These are phyloP conservation scores for Phytophthora palmivora DNA, from an alignment of 352 stramenopile species.

Conservation along the genomic window DNA sequence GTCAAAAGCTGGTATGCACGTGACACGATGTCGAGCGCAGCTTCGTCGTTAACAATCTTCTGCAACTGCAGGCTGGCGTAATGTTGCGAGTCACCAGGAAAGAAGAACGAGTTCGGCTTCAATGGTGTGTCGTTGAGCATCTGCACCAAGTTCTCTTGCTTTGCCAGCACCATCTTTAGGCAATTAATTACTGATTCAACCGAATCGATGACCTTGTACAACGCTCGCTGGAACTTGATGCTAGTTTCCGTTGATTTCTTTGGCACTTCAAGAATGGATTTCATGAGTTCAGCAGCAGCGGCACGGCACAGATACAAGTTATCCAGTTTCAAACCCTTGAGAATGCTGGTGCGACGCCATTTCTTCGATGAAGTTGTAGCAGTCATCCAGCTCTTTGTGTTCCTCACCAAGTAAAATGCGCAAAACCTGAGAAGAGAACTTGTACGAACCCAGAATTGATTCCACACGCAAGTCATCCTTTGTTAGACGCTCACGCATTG, in stretches of 20 bases:
- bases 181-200: constrained; percentile 83
- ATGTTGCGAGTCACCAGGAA: constrained; percentile 79
- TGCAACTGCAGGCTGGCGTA: constrained; percentile 82
- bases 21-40: constrained; percentile 83
- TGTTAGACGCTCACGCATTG: constrained; percentile 80
- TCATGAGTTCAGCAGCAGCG: constrained; percentile 79
- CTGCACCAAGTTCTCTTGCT: constrained; percentile 86
- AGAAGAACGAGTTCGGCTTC: constrained; percentile 90
- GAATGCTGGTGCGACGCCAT: constrained; percentile 74
- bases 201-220: constrained; percentile 88
- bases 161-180: constrained; percentile 82
- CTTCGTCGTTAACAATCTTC: constrained; percentile 83
- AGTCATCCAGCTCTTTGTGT: constrained; percentile 84
- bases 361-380: constrained; percentile 88
- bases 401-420: constrained; percentile 83
- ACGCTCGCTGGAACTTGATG: constrained; percentile 86
- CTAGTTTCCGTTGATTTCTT: constrained; percentile 74
- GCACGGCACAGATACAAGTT: constrained; percentile 75
- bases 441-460: constrained; percentile 87
- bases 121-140: constrained; percentile 84
- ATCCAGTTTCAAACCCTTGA: constrained; percentile 83
- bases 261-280: constrained; percentile 82
- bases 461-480: constrained; percentile 87
- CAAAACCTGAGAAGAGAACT: constrained; percentile 87
- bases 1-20: constrained; percentile 83